Evolutionary conservation across 306 rosid species (phyloP).

Genomic region (Chamaecrista fasciculata): DNA sequence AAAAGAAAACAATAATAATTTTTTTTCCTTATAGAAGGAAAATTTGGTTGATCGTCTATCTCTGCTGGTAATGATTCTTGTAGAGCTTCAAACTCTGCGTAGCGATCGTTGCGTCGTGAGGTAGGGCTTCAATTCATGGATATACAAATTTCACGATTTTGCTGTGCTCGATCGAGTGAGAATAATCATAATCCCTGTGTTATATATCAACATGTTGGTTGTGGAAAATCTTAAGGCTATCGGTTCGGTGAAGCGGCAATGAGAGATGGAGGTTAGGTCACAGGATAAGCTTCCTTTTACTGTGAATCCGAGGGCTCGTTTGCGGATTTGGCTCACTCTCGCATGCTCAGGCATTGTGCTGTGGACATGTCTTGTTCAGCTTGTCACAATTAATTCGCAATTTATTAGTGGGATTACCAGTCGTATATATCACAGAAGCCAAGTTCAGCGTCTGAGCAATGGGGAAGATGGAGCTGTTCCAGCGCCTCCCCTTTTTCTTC

Average conservation of each 20-base stretch:
- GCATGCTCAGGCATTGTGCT: constrained; percentile 60
- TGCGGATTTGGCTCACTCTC: constrained; percentile 62
- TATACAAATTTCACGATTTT: constrained; percentile 32
- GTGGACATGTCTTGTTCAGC: constrained; percentile 69
- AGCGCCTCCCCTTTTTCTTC: constrained; percentile 42
- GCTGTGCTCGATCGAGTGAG: constrained; percentile 7
- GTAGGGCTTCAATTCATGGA: constrained; percentile 31
- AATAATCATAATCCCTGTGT: neutral
- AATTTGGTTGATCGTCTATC: neutral
- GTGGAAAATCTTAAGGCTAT: constrained; percentile 32
- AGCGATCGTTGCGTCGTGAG: constrained; percentile 20
- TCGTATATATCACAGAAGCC: constrained; percentile 43
- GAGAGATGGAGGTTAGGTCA: constrained; percentile 67
- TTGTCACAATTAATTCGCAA: constrained; percentile 54
- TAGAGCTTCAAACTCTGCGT: constrained; percentile 10
- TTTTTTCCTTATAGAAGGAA: no score
- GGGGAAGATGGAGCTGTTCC: constrained; percentile 20
- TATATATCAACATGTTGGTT: constrained; percentile 18
- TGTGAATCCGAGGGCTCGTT: constrained; percentile 49
- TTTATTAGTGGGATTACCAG: constrained; percentile 43
- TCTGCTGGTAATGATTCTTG: constrained; percentile 1
- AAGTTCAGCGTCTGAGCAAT: constrained; percentile 23
- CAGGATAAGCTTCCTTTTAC: constrained; percentile 49
- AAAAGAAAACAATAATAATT: no score
- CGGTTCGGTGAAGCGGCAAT: constrained; percentile 57